Evolutionary conservation across 208 protist species (phyloP), one percentile per base, ranked within the genome.

Genomic region (Trypanosoma theileri): DNA sequence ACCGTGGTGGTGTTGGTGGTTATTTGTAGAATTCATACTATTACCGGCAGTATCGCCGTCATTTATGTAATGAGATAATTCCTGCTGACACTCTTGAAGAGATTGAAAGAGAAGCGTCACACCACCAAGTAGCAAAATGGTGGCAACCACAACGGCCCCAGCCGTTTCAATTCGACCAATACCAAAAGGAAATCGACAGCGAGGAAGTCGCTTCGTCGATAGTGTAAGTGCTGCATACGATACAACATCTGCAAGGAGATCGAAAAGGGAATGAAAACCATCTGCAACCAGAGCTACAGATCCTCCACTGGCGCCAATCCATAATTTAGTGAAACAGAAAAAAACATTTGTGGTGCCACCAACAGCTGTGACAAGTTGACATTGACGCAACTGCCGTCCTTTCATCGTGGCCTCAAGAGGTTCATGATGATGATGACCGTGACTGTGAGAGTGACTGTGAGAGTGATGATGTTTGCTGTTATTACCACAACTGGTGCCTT

Each of bases 261-360:
- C 91, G 10, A 86, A 88, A n/a, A 96, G 62, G 10, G 91, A 67
- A 62, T 96, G 91, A 58, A 94, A 90, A 46, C 91, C 91, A 66
- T 96, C 91, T 22, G 91, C 91, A 35, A 96, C 73, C 45, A 96
- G 81, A 16, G 91, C 91, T 9, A 94, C 87, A 13, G 86, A 94
- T 55, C 91, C 91, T 17, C 91, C 91, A 4, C 84, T 70, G 9
- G 76, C 76, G 56, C 91, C 91, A 26, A 85, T 17, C 66, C 79
- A 91, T 10, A 96, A 63, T 62, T 96, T 96, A 1, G 79, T 82
- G 19, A 75, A 71, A 59, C 81, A 80, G 67, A 96, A 93, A 66
- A 94, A 86, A 14, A 96, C 65, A 42, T 96, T 96, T 0, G 88
- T 87, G 17, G 66, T 67, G 1, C 78, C 87, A 14, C 91, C 91